A percentile compares a stretch with the other conserved stretches of the same genome.
These are phyloP conservation scores for Geranium brycei DNA, from an alignment of 345 rosid species.

Conservation along the genomic window DNA sequence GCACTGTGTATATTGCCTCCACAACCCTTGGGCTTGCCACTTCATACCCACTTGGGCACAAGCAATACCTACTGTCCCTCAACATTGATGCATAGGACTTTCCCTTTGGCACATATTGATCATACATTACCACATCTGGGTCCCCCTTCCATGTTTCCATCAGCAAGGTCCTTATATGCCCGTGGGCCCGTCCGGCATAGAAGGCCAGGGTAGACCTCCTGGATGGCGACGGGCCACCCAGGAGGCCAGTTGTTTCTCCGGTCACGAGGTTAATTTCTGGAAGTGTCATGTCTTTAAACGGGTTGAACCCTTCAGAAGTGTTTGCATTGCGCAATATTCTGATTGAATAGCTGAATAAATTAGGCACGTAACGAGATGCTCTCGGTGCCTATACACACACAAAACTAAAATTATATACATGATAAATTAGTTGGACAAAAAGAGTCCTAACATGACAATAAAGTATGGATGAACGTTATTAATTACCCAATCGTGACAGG, in stretches of 20 bases:
- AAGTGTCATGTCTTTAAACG: slow-evolving; percentile 52
- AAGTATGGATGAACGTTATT: neutral
- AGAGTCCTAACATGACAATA: too few relatives aligned
- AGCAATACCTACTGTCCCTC: slow-evolving; percentile 43
- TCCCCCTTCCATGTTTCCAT: slow-evolving; percentile 54
- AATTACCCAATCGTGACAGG: slow-evolving; percentile 76
- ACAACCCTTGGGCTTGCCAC: slow-evolving; percentile 46
- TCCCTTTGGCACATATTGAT: slow-evolving; percentile 21
- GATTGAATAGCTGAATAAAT: slow-evolving; percentile 50
- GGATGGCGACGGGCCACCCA: slow-evolving; percentile 31
- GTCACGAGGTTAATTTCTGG: slow-evolving; percentile 57
- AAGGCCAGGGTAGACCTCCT: slow-evolving; percentile 46
- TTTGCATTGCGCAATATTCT: slow-evolving; percentile 78
- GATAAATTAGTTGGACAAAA: too few relatives aligned
- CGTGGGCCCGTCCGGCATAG: slow-evolving; percentile 60
- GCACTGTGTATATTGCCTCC: slow-evolving; percentile 56
- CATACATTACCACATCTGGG: slow-evolving; percentile 42
- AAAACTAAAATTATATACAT: too few relatives aligned
- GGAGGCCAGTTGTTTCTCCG: slow-evolving; percentile 39
- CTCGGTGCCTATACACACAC: slow-evolving; percentile 37
- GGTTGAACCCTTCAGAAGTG: slow-evolving; percentile 61
- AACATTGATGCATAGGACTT: slow-evolving; percentile 37
- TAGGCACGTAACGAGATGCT: slow-evolving; percentile 43
- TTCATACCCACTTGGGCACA: slow-evolving; percentile 54
- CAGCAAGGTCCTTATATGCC: slow-evolving; percentile 42